Percentiles rank a stretch among this genome's conserved stretches.
Conservation (phyloP, 2,329 filamentous ascomycete species). For the Ophiostoma ulmi region DNA sequence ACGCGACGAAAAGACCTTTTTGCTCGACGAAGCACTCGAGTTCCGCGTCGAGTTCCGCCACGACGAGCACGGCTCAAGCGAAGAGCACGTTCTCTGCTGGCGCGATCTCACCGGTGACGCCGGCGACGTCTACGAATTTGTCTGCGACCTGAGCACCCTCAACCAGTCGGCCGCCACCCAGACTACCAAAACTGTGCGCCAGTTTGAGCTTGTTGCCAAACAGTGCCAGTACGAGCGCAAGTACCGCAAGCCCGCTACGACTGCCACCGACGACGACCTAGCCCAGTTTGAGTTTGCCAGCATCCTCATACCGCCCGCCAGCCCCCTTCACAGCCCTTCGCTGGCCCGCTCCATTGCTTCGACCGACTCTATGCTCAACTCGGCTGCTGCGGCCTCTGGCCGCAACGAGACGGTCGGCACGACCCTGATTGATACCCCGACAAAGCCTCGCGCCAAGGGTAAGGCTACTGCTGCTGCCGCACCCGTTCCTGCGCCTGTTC, state of each 20-base stretch:
- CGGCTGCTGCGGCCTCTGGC: constrained; percentile 31
- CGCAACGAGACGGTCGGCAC: constrained; percentile 31
- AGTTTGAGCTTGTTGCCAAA: constrained; percentile 76
- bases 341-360: constrained; percentile 53
- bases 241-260: constrained; percentile 72
- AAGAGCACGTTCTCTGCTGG: constrained; percentile 85
- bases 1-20: constrained; percentile 94
- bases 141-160: constrained; percentile 60
- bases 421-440: constrained; percentile 30
- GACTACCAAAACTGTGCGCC: constrained; percentile 61
- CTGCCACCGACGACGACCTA: constrained; percentile 76
- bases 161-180: constrained; percentile 25
- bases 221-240: constrained; percentile 98
- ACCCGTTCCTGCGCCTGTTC: constrained; percentile 15
- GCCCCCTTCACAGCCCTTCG: constrained; percentile 56
- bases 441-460: constrained; percentile 27
- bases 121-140: constrained; percentile 95
- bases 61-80: constrained; percentile 51
- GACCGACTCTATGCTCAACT: constrained; percentile 50
- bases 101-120: constrained; percentile 87
- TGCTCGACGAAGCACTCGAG: constrained; percentile 87
- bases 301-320: constrained; percentile 59
- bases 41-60: constrained; percentile 74
- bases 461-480: background rate
- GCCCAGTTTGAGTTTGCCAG: constrained; percentile 74